Base-by-base conservation (phyloP, 148 eudicot species). In the Fagopyrum homotropicum region DNA sequence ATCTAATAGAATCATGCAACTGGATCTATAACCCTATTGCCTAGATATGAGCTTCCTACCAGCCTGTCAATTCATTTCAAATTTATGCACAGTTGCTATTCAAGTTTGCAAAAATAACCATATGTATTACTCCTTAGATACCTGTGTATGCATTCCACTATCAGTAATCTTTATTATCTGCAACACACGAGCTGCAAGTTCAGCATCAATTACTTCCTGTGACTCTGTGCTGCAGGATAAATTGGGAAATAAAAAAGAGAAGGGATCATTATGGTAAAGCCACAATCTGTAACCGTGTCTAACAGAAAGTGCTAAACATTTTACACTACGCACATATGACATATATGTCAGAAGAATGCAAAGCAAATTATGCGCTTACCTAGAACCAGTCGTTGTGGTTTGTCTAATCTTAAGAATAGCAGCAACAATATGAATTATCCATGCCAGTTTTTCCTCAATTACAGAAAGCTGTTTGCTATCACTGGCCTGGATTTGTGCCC, bases 381-480 rank as follows among this genome's bases (percentile, higher is more conserved):
- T 81, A 76, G 82, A 85, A 76, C 93, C 86, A 71, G 82, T 75
- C 79, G 78, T 80, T 74, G 82, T 75, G 80, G 78, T 80, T 74
- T 85, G 89, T 78, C 81, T 92, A 48, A 81, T 81, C 82, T 81
- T 95, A 44, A 95, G 64, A 76, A 90, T 85, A 44, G 97, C 83
- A 72, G 87, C 93, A 75, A 95, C 88, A 56, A 95, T 89, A 81
- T 95, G 97, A 68, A 92, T 92, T 75, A 95, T 84, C 98, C 97
- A 95, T 22, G 98, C 85, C 81, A 95, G 97, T 77, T 92, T 89
- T 59, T 88, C 87, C 79, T 95, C 98, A 78, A 89, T 77, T 5
- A 86, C 45, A 75, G 79, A 76, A 74, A 94, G 82, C 73, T 87
- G 85, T 69, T 75, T 80, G 81, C 85, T 84, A 68, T 79, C 82